These are phyloP conservation scores for Yarrowia divulgata DNA, from an alignment of 805 yeast genomes.

Conservation along the genomic window DNA sequence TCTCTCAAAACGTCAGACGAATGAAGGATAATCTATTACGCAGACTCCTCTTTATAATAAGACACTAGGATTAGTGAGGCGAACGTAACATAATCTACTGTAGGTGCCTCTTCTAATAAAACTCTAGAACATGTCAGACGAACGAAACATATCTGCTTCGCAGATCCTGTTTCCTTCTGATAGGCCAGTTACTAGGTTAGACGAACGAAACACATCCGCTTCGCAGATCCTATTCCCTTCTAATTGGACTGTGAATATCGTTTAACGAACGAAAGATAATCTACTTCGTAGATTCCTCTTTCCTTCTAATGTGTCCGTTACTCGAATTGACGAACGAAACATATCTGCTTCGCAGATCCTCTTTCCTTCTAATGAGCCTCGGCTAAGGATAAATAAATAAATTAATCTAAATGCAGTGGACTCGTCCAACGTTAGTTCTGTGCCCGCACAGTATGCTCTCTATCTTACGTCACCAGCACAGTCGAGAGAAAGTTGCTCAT, in stretches of 20 bases:
- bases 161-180: conserved; percentile 3
- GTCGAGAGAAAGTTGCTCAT: conserved; percentile 32
- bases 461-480: conserved; percentile 17
- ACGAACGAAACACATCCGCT: too few species aligned
- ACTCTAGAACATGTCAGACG: too few species aligned
- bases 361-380: too few species aligned
- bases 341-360: conserved; percentile 1
- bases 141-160: not conserved
- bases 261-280: not conserved
- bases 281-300: not conserved
- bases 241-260: not conserved
- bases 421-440: conserved; percentile 23
- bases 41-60: not conserved
- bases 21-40: not conserved
- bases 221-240: too few species aligned
- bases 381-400: conserved; percentile 28
- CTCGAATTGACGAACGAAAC: not conserved
- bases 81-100: too few species aligned
- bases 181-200: too few species aligned
- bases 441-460: conserved; percentile 28
- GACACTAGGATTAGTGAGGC: too few species aligned
- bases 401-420: conserved; percentile 29
- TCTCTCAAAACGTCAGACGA: not conserved
- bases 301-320: too few species aligned
- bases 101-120: too few species aligned